These are phyloP conservation scores for Esteya vermicola DNA, from an alignment of 2,329 filamentous ascomycete genomes.

Conservation along the genomic window DNA sequence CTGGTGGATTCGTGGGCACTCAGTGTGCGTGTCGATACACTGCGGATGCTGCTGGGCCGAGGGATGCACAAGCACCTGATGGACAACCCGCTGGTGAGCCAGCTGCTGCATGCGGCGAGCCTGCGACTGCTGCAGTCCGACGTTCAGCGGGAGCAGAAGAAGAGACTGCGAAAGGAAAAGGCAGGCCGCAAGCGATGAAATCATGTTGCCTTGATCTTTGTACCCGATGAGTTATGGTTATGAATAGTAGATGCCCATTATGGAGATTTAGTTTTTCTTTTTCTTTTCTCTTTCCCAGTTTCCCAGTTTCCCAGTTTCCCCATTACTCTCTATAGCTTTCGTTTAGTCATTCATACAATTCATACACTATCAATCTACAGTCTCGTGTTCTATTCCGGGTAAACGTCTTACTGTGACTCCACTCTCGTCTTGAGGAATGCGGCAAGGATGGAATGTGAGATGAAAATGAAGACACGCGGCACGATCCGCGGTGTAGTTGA, in stretches of 20 bases:
- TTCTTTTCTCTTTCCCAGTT: too few relatives aligned
- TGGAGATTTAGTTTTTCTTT: too few relatives aligned
- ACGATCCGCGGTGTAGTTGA: too few relatives aligned
- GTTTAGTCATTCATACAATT: too few relatives aligned
- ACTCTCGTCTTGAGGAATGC: background rate
- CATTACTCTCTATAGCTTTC: too few relatives aligned
- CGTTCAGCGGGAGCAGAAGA: background rate
- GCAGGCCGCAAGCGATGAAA: background rate
- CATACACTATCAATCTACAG: background rate
- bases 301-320: too few relatives aligned
- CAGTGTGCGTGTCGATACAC: constrained; percentile 30
- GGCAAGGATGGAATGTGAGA: constrained; percentile 2
- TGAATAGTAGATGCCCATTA: too few relatives aligned
- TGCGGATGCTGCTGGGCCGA: constrained; percentile 32
- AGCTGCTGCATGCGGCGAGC: constrained; percentile 15
- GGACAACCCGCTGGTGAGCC: constrained; percentile 23
- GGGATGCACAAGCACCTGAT: constrained; percentile 26
- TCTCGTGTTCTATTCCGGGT: background rate
- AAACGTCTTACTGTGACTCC: too few relatives aligned
- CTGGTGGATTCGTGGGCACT: constrained; percentile 37
- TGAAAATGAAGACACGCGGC: too few relatives aligned
- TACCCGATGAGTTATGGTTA: too few relatives aligned
- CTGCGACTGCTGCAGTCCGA: background rate
- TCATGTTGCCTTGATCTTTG: too few relatives aligned
- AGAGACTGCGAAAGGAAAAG: background rate